Evolutionary conservation across 1,284 basidiomycete genomes (phyloP).

Genomic region (Papiliotrema flavescens): DNA sequence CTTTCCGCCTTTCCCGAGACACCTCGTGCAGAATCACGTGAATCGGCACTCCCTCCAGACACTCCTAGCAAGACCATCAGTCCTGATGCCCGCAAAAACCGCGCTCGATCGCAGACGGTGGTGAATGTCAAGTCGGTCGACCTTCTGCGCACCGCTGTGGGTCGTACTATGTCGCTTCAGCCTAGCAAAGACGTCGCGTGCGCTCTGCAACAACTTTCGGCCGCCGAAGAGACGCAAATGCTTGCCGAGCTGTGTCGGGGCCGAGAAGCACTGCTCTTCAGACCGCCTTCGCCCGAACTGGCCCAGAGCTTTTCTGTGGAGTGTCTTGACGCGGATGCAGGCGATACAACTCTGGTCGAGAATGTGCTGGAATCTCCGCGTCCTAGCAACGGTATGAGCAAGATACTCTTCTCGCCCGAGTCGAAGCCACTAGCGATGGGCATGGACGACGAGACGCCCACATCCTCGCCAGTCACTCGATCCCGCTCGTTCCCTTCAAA

Average conservation of each 20-base stretch:
- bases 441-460: background rate
- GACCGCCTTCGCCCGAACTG: background rate
- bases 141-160: slow-evolving; percentile 18
- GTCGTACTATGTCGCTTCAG: slow-evolving; percentile 20
- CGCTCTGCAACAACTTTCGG: background rate
- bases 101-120: slow-evolving; percentile 14
- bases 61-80: background rate
- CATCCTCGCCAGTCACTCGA: slow-evolving; percentile 2
- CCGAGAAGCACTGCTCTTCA: background rate
- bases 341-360: background rate
- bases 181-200: slow-evolving; percentile 12
- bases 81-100: slow-evolving; percentile 3
- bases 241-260: background rate
- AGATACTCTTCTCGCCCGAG: background rate
- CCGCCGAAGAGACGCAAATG: background rate
- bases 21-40: slow-evolving; percentile 2
- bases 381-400: slow-evolving; percentile 2
- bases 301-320: background rate
- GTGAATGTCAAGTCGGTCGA: slow-evolving; percentile 13
- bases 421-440: background rate
- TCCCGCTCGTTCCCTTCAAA: slow-evolving; percentile 18
- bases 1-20: slow-evolving; percentile 20
- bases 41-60: background rate
- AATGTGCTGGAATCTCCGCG: background rate
- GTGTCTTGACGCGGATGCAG: background rate